These are phyloP conservation scores for Piromyces finnis DNA, from an alignment of 192 early-diverging fungal genomes.

Conservation along the genomic window DNA sequence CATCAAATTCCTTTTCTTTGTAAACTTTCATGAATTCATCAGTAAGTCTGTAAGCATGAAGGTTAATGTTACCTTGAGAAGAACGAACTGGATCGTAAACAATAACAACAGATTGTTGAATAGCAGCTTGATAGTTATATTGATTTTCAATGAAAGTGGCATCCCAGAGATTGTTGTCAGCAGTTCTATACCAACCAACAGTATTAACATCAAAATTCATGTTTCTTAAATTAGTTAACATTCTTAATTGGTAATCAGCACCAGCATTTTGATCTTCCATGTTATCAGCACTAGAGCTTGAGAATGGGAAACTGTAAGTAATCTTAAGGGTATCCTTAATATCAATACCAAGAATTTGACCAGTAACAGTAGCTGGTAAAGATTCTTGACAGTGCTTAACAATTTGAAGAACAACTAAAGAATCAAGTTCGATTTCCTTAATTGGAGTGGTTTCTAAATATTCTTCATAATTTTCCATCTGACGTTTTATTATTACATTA, in stretches of 20 bases:
- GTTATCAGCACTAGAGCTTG: conserved; percentile 22
- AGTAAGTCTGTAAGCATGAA: conserved; percentile 77
- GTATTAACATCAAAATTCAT: conserved; percentile 92
- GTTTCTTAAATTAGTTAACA: conserved; percentile 81
- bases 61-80: conserved; percentile 59
- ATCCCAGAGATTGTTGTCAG: conserved; percentile 76
- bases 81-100: conserved; percentile 81
- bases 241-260: conserved; percentile 76
- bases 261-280: conserved; percentile 34
- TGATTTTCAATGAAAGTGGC: conserved; percentile 77
- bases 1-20: conserved; percentile 60
- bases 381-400: conserved; percentile 85
- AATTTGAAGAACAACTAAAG: conserved; percentile 77
- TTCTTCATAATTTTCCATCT: not conserved
- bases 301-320: conserved; percentile 79
- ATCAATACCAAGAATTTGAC: conserved; percentile 89
- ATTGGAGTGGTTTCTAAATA: not conserved
- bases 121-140: conserved; percentile 73
- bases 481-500: too few relatives aligned
- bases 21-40: conserved; percentile 70
- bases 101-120: conserved; percentile 73
- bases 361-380: conserved; percentile 60
- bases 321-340: conserved; percentile 77
- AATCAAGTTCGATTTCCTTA: not conserved
- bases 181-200: conserved; percentile 94